phyloP scores from a whole-genome alignment of 345 rosid genomes.

The Populus pruinosa region DNA sequence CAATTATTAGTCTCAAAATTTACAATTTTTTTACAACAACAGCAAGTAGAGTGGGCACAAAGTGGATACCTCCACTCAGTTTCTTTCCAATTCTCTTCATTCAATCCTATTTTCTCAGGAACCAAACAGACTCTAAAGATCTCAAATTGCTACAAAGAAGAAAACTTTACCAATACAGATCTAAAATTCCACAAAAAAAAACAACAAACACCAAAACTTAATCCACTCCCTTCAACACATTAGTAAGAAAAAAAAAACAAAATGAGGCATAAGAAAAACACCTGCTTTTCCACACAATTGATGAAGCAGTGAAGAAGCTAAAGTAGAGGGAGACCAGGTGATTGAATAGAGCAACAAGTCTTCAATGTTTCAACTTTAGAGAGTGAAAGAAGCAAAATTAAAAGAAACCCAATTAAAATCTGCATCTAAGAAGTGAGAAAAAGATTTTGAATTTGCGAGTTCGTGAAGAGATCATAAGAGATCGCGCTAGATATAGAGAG shows the following conservation, averaged over 20 bases:
- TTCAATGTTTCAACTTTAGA: neutral
- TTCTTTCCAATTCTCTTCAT: constrained; percentile 1
- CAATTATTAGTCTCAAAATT: neutral
- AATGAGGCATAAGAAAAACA: neutral
- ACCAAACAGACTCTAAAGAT: constrained; percentile 24
- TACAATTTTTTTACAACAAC: neutral
- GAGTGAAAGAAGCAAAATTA: neutral
- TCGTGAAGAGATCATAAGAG: constrained; percentile 30
- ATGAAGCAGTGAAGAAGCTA: constrained; percentile 25
- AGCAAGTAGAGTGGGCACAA: neutral
- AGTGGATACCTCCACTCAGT: neutral
- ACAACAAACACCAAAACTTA: neutral
- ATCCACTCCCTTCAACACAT: neutral
- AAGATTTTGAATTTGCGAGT: neutral
- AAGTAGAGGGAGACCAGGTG: constrained; percentile 2
- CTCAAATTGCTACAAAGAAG: constrained; percentile 15
- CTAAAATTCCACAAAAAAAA: constrained; percentile 19
- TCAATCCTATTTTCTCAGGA: constrained; percentile 9
- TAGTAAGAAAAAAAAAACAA: neutral
- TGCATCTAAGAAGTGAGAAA: neutral
- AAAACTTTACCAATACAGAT: constrained; percentile 25
- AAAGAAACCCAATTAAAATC: constrained; percentile 22
- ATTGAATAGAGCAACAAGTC: constrained; percentile 1
- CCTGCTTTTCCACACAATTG: constrained; percentile 22
- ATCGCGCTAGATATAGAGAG: constrained; percentile 16